phyloP scores from a whole-genome alignment of 192 early-diverging fungal genomes.

The Physocladia obscura region DNA sequence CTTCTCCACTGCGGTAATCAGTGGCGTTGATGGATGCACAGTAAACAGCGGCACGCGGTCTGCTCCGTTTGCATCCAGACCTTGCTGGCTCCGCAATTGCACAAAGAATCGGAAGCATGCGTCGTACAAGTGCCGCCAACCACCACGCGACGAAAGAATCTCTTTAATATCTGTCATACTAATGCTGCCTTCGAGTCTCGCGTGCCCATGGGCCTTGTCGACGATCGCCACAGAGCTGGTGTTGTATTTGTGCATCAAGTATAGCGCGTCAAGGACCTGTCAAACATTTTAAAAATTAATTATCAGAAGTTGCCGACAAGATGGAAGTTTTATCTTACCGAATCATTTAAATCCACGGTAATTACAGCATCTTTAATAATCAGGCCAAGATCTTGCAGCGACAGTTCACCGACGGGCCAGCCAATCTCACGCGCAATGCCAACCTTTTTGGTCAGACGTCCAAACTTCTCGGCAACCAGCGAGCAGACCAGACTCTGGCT shows the following conservation, averaged over 20 bases:
- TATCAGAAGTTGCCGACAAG: too few relatives aligned
- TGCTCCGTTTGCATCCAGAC: slow-evolving; percentile 32
- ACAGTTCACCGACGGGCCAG: slow-evolving; percentile 38
- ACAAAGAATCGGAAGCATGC: slow-evolving; percentile 45
- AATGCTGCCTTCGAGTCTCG: slow-evolving; percentile 36
- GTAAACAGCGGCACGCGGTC: slow-evolving; percentile 42
- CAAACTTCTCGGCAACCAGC: slow-evolving; percentile 43
- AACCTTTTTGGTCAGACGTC: slow-evolving; percentile 29
- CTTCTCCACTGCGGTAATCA: slow-evolving; percentile 52
- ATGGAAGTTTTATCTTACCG: too few relatives aligned
- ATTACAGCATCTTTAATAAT: slow-evolving; percentile 29
- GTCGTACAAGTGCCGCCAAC: slow-evolving; percentile 45
- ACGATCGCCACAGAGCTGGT: slow-evolving; percentile 54
- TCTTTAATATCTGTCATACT: slow-evolving; percentile 52
- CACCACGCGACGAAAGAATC: slow-evolving; percentile 40
- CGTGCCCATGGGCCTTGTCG: slow-evolving; percentile 19
- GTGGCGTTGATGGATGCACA: slow-evolving; percentile 44
- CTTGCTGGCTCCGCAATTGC: slow-evolving; percentile 35
- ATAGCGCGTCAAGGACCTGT: slow-evolving; percentile 44
- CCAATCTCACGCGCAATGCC: not conserved
- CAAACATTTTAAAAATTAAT: not conserved
- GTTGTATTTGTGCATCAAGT: slow-evolving; percentile 48
- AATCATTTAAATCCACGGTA: slow-evolving; percentile 28
- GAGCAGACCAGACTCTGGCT: slow-evolving; percentile 41
- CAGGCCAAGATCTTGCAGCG: slow-evolving; percentile 43